phyloP scores from a whole-genome alignment of 768 basidiomycete species.

The Lactarius deliciosus region DNA sequence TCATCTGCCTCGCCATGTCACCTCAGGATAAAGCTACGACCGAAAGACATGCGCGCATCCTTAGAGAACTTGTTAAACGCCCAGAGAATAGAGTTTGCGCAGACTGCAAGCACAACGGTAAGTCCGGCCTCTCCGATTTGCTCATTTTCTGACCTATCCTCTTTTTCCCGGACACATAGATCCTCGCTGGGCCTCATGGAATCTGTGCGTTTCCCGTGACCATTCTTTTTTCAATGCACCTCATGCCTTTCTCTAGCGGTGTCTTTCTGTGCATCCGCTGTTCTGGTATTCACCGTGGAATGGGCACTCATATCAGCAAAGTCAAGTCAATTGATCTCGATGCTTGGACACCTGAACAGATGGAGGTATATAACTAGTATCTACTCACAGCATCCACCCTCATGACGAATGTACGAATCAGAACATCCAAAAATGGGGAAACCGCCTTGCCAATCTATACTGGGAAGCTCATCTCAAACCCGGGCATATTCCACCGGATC shows the following conservation, averaged over 20 bases:
- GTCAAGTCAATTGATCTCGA: slow-evolving; percentile 98
- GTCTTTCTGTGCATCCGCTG: slow-evolving; percentile 96
- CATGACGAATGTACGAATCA: slow-evolving; percentile 32
- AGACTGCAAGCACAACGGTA: slow-evolving; percentile 96
- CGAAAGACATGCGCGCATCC: slow-evolving; percentile 70
- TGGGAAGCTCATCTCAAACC: slow-evolving; percentile 96
- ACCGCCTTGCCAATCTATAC: slow-evolving; percentile 86
- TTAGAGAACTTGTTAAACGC: slow-evolving; percentile 83
- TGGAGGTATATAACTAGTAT: slow-evolving; percentile 58
- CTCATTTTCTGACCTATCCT: background rate
- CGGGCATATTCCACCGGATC: slow-evolving; percentile 91
- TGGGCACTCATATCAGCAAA: slow-evolving; percentile 98
- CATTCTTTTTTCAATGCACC: slow-evolving; percentile 5
- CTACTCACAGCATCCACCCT: slow-evolving; percentile 2
- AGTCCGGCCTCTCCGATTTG: slow-evolving; percentile 31
- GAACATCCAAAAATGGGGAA: slow-evolving; percentile 94
- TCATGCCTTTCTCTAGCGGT: slow-evolving; percentile 50
- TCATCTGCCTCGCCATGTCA: slow-evolving; percentile 36
- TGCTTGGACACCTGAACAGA: slow-evolving; percentile 96
- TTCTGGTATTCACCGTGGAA: slow-evolving; percentile 94
- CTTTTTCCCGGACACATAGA: slow-evolving; percentile 47
- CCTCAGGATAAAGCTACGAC: slow-evolving; percentile 83
- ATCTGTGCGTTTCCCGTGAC: slow-evolving; percentile 57
- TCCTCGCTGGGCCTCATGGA: slow-evolving; percentile 98
- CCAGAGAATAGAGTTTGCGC: slow-evolving; percentile 94